These are phyloP conservation scores for Paraphoma sp. DNA, from an alignment of 2,329 filamentous ascomycete genomes.

Conservation along the genomic window DNA sequence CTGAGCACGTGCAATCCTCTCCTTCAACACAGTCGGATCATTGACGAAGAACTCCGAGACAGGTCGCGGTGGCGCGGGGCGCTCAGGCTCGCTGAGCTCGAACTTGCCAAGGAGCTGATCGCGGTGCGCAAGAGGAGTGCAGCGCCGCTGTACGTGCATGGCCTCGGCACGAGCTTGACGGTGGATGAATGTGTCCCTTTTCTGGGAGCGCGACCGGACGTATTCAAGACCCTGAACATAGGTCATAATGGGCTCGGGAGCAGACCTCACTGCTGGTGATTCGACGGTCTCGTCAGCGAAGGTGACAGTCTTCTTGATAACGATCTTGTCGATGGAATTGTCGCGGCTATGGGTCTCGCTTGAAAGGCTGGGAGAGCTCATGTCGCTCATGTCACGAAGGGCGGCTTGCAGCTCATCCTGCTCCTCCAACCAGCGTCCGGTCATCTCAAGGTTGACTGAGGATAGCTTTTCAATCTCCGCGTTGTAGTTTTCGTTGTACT, in stretches of 20 bases:
- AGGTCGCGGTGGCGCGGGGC: conserved; percentile 52
- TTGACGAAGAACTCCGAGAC: conserved; percentile 55
- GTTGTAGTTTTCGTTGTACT: conserved; percentile 78
- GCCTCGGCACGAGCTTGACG: conserved; percentile 86
- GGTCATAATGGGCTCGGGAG: conserved; percentile 66
- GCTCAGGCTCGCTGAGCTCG: conserved; percentile 66
- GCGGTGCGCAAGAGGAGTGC: conserved; percentile 73
- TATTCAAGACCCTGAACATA: conserved; percentile 90
- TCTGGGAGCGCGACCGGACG: conserved; percentile 69
- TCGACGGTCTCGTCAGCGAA: conserved; percentile 62
- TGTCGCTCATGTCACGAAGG: conserved; percentile 61
- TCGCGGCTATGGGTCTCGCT: conserved; percentile 40
- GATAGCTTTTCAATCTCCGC: conserved; percentile 74
- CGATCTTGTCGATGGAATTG: conserved; percentile 47
- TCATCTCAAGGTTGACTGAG: conserved; percentile 80
- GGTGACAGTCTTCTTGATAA: conserved; percentile 74
- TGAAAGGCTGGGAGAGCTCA: conserved; percentile 49
- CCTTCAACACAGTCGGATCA: conserved; percentile 69
- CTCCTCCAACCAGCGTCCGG: conserved; percentile 82
- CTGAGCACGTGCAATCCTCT: conserved; percentile 60
- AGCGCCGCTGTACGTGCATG: conserved; percentile 81
- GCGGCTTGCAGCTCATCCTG: conserved; percentile 79
- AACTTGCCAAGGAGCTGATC: conserved; percentile 86
- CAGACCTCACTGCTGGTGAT: conserved; percentile 31
- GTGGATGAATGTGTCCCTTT: conserved; percentile 81